phyloP scores from a whole-genome alignment of 768 basidiomycete genomes.

The Chalciporus chontae region DNA sequence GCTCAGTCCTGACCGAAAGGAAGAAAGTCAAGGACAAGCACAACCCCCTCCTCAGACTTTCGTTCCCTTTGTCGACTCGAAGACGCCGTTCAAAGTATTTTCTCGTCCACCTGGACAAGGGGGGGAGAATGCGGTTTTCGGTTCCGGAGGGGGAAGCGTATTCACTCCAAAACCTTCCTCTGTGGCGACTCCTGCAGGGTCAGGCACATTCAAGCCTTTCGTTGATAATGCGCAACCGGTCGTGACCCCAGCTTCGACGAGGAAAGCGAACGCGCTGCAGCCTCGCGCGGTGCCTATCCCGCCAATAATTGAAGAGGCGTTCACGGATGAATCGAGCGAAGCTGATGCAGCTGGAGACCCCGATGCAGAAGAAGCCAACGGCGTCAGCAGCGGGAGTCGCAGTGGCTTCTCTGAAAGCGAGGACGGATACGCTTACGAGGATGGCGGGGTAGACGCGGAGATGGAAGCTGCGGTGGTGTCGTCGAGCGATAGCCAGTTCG shows the following conservation, averaged over 20 bases:
- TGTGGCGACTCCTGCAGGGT: background rate
- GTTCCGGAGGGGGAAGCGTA: constrained; percentile 21
- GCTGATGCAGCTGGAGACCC: constrained; percentile 15
- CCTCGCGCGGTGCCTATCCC: constrained; percentile 16
- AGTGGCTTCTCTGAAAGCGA: constrained; percentile 33
- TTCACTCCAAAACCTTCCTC: constrained; percentile 45
- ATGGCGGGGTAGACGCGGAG: constrained; percentile 24
- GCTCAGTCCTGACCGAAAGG: constrained; percentile 12
- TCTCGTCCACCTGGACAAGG: constrained; percentile 55
- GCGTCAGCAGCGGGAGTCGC: constrained; percentile 25
- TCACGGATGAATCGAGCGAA: constrained; percentile 34
- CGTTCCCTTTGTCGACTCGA: constrained; percentile 37
- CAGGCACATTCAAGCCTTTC: constrained; percentile 38
- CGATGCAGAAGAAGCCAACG: constrained; percentile 25
- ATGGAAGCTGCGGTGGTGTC: constrained; percentile 25
- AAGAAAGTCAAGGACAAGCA: constrained; percentile 16
- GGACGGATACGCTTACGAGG: constrained; percentile 32
- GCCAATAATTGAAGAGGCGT: constrained; percentile 25
- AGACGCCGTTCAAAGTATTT: constrained; percentile 58
- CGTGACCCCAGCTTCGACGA: constrained; percentile 17
- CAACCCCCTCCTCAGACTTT: constrained; percentile 35
- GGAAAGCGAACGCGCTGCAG: constrained; percentile 18
- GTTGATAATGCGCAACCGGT: constrained; percentile 20
- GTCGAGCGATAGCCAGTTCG: constrained; percentile 32
- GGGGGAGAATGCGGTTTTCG: constrained; percentile 32